Evolutionary conservation across 176 grass and related monocot species (phyloP).

Genomic region (Leersia perrieri): DNA sequence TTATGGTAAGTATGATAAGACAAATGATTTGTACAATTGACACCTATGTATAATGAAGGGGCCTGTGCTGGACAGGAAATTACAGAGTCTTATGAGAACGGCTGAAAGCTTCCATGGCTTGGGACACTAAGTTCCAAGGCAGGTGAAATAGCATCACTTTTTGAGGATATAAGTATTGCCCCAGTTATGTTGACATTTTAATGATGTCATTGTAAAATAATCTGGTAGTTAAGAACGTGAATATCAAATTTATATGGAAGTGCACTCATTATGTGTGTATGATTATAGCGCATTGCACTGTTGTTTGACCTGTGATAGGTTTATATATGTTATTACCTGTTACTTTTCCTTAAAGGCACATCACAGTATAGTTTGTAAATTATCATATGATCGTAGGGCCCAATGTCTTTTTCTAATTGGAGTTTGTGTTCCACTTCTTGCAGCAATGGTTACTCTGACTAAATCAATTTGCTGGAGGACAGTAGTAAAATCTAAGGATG

Average conservation of each 20-base stretch:
- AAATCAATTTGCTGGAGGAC: conserved; percentile 86
- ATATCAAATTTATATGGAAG: background rate
- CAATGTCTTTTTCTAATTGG: conserved; percentile 35
- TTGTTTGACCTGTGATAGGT: background rate
- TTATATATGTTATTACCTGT: background rate
- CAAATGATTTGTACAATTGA: background rate
- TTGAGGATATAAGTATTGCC: background rate
- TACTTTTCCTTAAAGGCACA: background rate
- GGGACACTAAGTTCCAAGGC: background rate
- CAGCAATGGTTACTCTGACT: conserved; percentile 83
- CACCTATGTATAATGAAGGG: background rate
- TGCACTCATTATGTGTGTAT: background rate
- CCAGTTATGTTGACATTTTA: background rate
- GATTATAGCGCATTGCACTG: background rate
- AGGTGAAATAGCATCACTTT: background rate
- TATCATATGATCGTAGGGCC: conserved; percentile 5
- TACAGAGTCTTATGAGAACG: background rate
- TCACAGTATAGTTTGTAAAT: background rate
- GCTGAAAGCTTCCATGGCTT: background rate
- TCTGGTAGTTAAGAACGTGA: background rate
- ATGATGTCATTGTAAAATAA: conserved; percentile 7
- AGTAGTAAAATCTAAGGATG: conserved; percentile 58
- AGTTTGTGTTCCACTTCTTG: conserved; percentile 14
- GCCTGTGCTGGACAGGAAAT: background rate
- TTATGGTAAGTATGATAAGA: background rate